These are phyloP conservation scores for peach (Prunus persica) DNA, from an alignment of 306 rosid species.

Conservation along the genomic window Prunus_persica_NCBIv2 NC_034010.1:22691501-22692000, in stretches of 20 bases:
- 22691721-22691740: neutral
- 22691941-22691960: slow-evolving; percentile 18
- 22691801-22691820: slow-evolving; percentile 20
- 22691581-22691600: neutral
- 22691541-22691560: neutral
- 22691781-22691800: slow-evolving; percentile 2
- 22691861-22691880: slow-evolving; percentile 34
- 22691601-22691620: neutral
- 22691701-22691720: slow-evolving; percentile 36
- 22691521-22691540: neutral
- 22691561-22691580: neutral
- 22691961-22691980: slow-evolving; percentile 34
- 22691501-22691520: neutral
- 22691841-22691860: slow-evolving; percentile 45
- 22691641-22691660: neutral
- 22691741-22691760: neutral
- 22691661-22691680: neutral
- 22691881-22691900: slow-evolving; percentile 27
- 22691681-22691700: neutral
- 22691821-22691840: slow-evolving; percentile 23
- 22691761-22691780: neutral
- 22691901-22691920: slow-evolving; percentile 22
- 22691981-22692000: slow-evolving; percentile 22
- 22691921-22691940: slow-evolving; percentile 22
- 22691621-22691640: neutral